Evolutionary conservation across 108 stramenopile species (phyloP).

Genomic region (Nitzschia putrida): DNA sequence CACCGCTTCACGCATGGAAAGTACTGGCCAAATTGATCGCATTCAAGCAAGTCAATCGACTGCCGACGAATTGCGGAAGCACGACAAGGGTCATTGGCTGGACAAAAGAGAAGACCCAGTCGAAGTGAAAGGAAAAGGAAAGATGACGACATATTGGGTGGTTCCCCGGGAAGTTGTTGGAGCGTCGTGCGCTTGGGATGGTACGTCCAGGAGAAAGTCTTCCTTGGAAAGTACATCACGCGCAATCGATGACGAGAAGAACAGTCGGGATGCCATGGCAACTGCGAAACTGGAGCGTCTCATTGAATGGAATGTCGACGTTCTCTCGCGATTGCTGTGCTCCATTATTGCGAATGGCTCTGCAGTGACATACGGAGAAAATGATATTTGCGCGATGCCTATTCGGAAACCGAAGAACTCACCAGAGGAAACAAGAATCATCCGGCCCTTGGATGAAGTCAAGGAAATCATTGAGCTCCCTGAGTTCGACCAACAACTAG

Average conservation of each 20-base stretch:
- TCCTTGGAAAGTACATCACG: too few relatives aligned
- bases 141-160: constrained; percentile 60
- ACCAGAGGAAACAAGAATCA: neutral
- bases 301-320: constrained; percentile 26
- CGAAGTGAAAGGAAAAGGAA: constrained; percentile 64
- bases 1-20: constrained; percentile 60
- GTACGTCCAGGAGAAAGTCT: too few relatives aligned
- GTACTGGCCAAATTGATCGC: constrained; percentile 38
- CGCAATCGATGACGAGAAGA: too few relatives aligned
- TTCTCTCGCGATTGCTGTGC: constrained; percentile 1
- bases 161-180: neutral
- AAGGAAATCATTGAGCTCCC: constrained; percentile 21
- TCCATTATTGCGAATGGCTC: constrained; percentile 7
- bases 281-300: constrained; percentile 1
- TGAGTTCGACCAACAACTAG: neutral
- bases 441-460: constrained; percentile 18
- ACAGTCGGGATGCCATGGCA: too few relatives aligned
- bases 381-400: neutral
- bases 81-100: constrained; percentile 46
- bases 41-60: constrained; percentile 59
- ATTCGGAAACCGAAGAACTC: constrained; percentile 5
- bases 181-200: too few relatives aligned
- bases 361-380: neutral
- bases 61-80: constrained; percentile 41
- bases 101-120: constrained; percentile 36